Conservation (phyloP, 345 rosid genomes). For the Nephelium lappaceum region DNA sequence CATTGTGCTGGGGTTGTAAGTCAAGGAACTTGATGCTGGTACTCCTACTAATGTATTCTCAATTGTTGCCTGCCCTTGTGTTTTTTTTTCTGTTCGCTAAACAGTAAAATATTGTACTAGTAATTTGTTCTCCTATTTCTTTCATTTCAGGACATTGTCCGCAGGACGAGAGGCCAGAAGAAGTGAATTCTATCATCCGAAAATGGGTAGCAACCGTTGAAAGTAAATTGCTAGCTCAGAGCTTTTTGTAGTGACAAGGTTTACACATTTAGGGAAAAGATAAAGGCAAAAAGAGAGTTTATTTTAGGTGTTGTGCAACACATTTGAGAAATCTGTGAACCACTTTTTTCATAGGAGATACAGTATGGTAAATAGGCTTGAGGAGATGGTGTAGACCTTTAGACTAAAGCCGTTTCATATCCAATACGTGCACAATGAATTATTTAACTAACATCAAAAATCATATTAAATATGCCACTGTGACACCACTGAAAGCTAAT, state of each 20-base stretch:
- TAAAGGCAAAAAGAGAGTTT: too few species aligned
- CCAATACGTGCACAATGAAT: too few species aligned
- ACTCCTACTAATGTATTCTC: conserved; percentile 12
- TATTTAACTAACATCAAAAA: too few species aligned
- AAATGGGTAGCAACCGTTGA: conserved; percentile 54
- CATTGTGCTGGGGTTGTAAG: conserved; percentile 48
- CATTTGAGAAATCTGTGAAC: too few species aligned
- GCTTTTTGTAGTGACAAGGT: conserved; percentile 16
- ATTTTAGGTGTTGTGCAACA: too few species aligned
- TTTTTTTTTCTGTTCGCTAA: background rate
- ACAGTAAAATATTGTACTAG: background rate
- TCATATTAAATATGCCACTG: too few species aligned
- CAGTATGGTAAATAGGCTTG: too few species aligned
- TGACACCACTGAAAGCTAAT: too few species aligned
- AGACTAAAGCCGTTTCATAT: too few species aligned
- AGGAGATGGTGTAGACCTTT: too few species aligned
- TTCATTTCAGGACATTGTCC: conserved; percentile 73
- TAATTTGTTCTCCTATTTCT: background rate
- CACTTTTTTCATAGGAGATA: too few species aligned
- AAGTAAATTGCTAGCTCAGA: conserved; percentile 21
- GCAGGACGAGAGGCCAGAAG: conserved; percentile 78
- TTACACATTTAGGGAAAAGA: background rate
- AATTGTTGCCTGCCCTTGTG: background rate
- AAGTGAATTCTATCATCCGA: conserved; percentile 53
- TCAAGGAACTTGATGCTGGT: conserved; percentile 75